A percentile compares a stretch with the other conserved stretches of the same genome.
phyloP scores from a whole-genome alignment of 2,329 filamentous ascomycete species.

The Pseudogymnoascus sp. region DNA sequence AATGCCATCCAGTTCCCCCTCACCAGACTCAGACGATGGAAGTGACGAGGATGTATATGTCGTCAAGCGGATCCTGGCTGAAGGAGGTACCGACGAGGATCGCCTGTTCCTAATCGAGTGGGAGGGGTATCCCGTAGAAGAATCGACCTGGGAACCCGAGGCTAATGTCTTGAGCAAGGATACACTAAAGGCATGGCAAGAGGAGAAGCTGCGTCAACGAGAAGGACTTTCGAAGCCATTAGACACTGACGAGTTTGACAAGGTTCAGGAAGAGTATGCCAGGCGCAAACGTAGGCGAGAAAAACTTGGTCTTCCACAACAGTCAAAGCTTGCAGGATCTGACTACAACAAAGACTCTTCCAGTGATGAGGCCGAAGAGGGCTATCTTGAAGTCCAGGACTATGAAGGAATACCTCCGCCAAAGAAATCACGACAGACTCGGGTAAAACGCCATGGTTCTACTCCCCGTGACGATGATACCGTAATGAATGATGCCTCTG shows the following conservation, averaged over 20 bases:
- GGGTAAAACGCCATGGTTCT: not conserved
- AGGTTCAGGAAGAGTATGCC: constrained; percentile 14
- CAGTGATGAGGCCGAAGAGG: constrained; percentile 24
- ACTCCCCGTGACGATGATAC: not conserved
- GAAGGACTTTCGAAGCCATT: constrained; percentile 18
- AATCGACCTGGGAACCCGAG: constrained; percentile 46
- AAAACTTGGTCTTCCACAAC: not conserved
- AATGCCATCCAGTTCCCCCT: not conserved
- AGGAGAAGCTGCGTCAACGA: constrained; percentile 17
- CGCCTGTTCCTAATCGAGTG: constrained; percentile 55
- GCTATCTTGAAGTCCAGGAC: constrained; percentile 9
- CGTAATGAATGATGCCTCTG: not conserved
- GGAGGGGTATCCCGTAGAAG: constrained; percentile 49
- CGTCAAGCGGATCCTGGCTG: constrained; percentile 42
- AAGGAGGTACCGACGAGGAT: constrained; percentile 31
- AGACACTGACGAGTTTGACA: constrained; percentile 18
- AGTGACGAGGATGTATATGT: constrained; percentile 27
- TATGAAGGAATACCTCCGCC: constrained; percentile 9
- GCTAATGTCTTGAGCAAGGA: constrained; percentile 32
- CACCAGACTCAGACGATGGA: not conserved
- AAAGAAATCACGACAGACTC: constrained; percentile 12
- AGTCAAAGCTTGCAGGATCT: constrained; percentile 11
- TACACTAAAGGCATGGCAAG: constrained; percentile 28
- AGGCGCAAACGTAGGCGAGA: not conserved
- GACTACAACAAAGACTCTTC: constrained; percentile 18